Percentiles rank a stretch among this genome's conserved stretches.
phyloP scores from a whole-genome alignment of 1,284 basidiomycete genomes.

The Hypsizygus ulmarius region DNA sequence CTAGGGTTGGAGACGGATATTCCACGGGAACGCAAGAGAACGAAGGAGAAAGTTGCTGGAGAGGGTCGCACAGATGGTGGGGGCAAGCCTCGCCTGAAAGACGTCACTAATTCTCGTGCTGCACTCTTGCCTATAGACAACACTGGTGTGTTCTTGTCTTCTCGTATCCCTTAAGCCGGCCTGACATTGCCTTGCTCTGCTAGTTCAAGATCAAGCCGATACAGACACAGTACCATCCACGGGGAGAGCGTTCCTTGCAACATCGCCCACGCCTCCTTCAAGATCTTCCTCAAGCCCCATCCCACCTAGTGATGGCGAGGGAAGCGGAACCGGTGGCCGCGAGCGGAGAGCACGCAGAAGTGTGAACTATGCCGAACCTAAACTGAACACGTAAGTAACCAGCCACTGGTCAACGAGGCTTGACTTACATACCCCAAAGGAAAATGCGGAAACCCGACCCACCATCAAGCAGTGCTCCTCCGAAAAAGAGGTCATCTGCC shows the following conservation, averaged over 20 bases:
- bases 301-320: constrained; percentile 35
- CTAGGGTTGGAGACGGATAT: constrained; percentile 20
- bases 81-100: constrained; percentile 55
- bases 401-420: constrained; percentile 6
- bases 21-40: constrained; percentile 30
- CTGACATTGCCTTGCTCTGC: constrained; percentile 13
- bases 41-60: constrained; percentile 34
- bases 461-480: constrained; percentile 34
- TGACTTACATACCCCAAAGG: constrained; percentile 36
- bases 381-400: constrained; percentile 77
- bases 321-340: constrained; percentile 41
- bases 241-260: constrained; percentile 19
- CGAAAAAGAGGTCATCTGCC: constrained; percentile 39
- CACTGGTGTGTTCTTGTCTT: constrained; percentile 28
- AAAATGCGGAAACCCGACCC: constrained; percentile 90
- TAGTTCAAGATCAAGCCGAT: constrained; percentile 37
- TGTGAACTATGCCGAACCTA: constrained; percentile 86
- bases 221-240: constrained; percentile 31
- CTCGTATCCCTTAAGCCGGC: neutral
- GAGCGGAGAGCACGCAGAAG: constrained; percentile 75
- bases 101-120: constrained; percentile 59
- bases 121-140: constrained; percentile 41
- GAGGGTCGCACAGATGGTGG: constrained; percentile 34
- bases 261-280: constrained; percentile 25
- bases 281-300: constrained; percentile 49